Evolutionary conservation across 116 monocot species (phyloP).

Genomic region (Iris pallida): DNA sequence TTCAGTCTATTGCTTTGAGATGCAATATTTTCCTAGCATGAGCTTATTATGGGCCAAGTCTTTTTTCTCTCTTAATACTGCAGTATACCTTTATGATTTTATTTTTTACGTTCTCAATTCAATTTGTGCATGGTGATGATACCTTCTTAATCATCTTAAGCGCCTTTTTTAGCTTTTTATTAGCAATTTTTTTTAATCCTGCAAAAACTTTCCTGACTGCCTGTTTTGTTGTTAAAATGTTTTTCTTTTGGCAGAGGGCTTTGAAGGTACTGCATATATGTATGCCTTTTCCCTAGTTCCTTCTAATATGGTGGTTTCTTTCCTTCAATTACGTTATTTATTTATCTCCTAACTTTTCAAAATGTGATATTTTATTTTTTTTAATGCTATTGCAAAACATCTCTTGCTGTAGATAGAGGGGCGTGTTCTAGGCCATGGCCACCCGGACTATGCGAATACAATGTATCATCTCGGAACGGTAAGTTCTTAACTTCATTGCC

Average conservation of each 20-base stretch:
- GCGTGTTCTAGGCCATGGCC: constrained; percentile 67
- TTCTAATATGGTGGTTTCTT: constrained; percentile 6
- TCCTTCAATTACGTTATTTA: not conserved
- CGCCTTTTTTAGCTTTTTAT: not conserved
- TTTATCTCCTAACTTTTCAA: constrained; percentile 6
- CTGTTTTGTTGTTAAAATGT: constrained; percentile 3
- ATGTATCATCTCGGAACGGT: constrained; percentile 95
- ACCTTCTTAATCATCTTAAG: not conserved
- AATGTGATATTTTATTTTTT: not conserved
- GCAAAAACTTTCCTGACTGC: not conserved
- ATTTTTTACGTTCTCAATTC: too few relatives aligned
- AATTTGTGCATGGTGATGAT: too few relatives aligned
- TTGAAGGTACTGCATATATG: constrained; percentile 59
- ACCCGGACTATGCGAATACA: constrained; percentile 83
- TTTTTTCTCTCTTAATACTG: too few relatives aligned
- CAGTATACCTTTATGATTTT: too few relatives aligned
- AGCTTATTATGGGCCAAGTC: too few relatives aligned
- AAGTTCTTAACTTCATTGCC: constrained; percentile 10
- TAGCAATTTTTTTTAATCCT: too few relatives aligned
- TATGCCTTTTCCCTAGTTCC: not conserved
- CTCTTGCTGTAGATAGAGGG: constrained; percentile 70
- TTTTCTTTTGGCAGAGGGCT: constrained; percentile 61
- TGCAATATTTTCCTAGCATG: too few relatives aligned
- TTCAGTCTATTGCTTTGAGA: too few relatives aligned
- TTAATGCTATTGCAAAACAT: not conserved